Conservation (phyloP, 257 asterid species). For the Nicotiana tabacum region DNA sequence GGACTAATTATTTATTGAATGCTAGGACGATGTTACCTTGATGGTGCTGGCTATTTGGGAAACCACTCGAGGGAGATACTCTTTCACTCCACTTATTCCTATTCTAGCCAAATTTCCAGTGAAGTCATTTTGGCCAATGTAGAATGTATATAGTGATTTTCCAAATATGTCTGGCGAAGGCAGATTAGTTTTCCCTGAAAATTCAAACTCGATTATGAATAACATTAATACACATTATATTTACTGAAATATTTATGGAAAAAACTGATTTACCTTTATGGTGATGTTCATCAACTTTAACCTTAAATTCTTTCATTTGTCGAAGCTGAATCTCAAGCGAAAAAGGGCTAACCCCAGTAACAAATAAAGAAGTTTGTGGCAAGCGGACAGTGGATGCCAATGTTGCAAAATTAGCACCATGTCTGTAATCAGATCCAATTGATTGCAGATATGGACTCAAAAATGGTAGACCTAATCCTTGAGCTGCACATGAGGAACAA, state of each 20-base stretch:
- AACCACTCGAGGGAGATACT: conserved; percentile 38
- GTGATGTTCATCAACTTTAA: conserved; percentile 31
- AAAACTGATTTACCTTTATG: conserved; percentile 23
- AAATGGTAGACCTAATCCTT: conserved; percentile 53
- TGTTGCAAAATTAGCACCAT: conserved; percentile 67
- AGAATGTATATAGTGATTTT: conserved; percentile 54
- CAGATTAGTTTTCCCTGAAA: conserved; percentile 31
- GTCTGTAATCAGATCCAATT: conserved; percentile 57
- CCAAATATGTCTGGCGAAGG: conserved; percentile 59
- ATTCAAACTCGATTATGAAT: background rate
- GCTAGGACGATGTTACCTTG: conserved; percentile 36
- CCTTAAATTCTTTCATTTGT: conserved; percentile 57
- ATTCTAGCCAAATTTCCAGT: conserved; percentile 34
- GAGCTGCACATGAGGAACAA: conserved; percentile 44
- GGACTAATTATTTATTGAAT: background rate
- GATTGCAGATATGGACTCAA: conserved; percentile 63
- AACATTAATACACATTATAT: background rate
- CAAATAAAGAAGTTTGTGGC: conserved; percentile 59
- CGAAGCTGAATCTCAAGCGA: conserved; percentile 57
- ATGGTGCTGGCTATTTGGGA: conserved; percentile 38
- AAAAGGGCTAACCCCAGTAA: conserved; percentile 58
- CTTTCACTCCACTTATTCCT: conserved; percentile 41
- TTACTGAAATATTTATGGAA: background rate
- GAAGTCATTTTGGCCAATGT: conserved; percentile 68
- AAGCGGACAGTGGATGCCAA: conserved; percentile 54